Conservation (phyloP, 2,329 filamentous ascomycete species). For the Alternaria ethzedia region DNA sequence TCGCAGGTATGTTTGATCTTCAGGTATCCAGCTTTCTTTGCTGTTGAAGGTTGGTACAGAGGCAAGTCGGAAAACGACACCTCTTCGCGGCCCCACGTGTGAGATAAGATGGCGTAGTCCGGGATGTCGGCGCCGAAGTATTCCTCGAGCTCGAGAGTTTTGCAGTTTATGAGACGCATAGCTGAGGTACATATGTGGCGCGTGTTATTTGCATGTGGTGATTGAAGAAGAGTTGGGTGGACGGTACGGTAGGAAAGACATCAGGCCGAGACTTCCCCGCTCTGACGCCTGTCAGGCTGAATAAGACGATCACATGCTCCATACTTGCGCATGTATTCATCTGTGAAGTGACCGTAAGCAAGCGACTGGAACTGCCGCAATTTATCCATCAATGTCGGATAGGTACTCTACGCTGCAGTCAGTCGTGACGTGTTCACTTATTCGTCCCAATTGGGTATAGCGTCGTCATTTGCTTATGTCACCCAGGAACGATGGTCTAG, state of each 20-base stretch:
- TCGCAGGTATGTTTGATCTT: not conserved
- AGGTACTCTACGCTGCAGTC: no score
- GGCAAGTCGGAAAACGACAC: not conserved
- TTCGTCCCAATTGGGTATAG: no score
- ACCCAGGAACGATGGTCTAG: no score
- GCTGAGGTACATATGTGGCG: accelerated
- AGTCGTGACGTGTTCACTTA: no score
- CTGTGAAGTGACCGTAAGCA: not conserved
- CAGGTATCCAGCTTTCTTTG: not conserved
- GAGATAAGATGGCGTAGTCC: not conserved
- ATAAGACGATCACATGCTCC: not conserved
- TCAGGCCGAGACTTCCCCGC: not conserved
- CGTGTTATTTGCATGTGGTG: not conserved
- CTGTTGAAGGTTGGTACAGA: not conserved
- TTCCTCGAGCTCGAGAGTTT: not conserved
- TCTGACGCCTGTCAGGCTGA: not conserved
- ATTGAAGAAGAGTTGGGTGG: not conserved
- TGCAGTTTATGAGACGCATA: not conserved
- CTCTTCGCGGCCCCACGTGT: not conserved
- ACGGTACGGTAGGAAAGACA: not conserved
- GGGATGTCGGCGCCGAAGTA: not conserved
- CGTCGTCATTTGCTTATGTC: no score
- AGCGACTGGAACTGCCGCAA: no score
- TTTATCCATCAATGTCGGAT: no score
- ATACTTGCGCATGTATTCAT: not conserved